A percentile compares a stretch with the other conserved stretches of the same genome.
These are phyloP conservation scores for Silene noctiflora DNA, from an alignment of 179 eudicot species.

Conservation along the genomic window DNA sequence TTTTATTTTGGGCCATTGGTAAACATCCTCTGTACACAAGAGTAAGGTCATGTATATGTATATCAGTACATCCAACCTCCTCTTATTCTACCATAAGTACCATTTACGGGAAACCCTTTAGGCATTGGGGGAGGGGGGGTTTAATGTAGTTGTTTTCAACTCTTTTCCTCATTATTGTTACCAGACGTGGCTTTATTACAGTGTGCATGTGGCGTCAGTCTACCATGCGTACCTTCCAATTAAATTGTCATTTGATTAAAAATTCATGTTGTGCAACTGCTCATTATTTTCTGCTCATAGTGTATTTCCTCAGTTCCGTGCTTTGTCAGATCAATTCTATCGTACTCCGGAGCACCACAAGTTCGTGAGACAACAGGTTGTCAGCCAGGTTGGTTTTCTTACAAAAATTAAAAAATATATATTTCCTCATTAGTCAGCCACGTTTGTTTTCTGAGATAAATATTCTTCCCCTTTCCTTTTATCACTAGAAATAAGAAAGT, in stretches of 20 bases:
- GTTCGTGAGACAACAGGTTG: slow-evolving; percentile 71
- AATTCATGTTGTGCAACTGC: background rate
- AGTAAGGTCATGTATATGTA: background rate
- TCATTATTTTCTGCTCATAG: slow-evolving; percentile 12
- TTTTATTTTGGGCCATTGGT: too few relatives aligned
- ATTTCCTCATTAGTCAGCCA: background rate
- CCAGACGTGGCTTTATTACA: background rate
- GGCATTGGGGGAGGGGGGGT: background rate
- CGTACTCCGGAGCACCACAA: slow-evolving; percentile 82
- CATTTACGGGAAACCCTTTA: background rate
- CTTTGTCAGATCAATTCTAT: slow-evolving; percentile 79
- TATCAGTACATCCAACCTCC: background rate
- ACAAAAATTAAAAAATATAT: background rate
- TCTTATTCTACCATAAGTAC: background rate
- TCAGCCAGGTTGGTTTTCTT: slow-evolving; percentile 53
- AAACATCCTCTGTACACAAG: background rate
- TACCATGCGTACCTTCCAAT: background rate
- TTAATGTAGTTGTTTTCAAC: background rate
- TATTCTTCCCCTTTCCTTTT: too few relatives aligned
- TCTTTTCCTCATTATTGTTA: too few relatives aligned
- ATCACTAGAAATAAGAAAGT: too few relatives aligned
- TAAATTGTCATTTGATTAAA: background rate
- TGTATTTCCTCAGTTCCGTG: slow-evolving; percentile 54
- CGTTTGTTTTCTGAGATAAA: too few relatives aligned
- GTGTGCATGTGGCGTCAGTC: background rate